Base-by-base conservation (phyloP, 2,329 filamentous ascomycete genomes). In the Alternaria gansuensis region DNA sequence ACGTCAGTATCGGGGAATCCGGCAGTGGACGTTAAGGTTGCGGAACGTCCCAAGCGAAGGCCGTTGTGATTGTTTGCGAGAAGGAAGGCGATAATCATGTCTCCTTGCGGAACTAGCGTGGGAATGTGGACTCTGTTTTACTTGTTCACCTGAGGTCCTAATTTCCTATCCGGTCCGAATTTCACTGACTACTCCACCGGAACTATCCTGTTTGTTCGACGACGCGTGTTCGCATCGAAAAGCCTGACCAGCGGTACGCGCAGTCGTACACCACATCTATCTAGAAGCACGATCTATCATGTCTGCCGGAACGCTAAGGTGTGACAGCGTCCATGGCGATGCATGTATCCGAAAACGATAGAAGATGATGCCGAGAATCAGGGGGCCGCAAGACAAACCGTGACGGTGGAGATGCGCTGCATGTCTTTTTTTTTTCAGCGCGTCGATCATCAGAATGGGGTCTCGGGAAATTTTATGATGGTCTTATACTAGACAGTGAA, bases 21-120 rank as follows among this genome's bases (percentile, higher is more conserved):
- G 41, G 51, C 24, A 54, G 17, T 39, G 31, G 24, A 21, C 11
- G 31, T 46, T 52, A 44, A 41, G n/a, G 26, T 31, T 52, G 50
- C 50, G 50, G 50, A 43, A 24, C 50, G 50, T 43, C 39, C 37
- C 29, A 34, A 44, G 39, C 50, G 50, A 52, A 34, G 24, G 29
- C 37, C 29, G 39, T 44, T 36, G 21, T 13, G 50, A 34, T 26
- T 26, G 37, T 26, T 34, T 14, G 29, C n/a, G 39, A 26, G 24
- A 29, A 21, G 13, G 17, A 29, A 29, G 6, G 31, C 6, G 51
- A 36, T 45, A 31, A 52, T 44, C 39, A 0, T 44, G 7, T 29
- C 50, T 43, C n/a, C 23, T 28, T 29, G 11, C 8, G 11, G 21
- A 14, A 14, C 23, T 49, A 54, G 43, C 43, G 43, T 24, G 26